phyloP scores from a whole-genome alignment of 78 protist genomes.

The Chrysochromulina tobinii region DNA sequence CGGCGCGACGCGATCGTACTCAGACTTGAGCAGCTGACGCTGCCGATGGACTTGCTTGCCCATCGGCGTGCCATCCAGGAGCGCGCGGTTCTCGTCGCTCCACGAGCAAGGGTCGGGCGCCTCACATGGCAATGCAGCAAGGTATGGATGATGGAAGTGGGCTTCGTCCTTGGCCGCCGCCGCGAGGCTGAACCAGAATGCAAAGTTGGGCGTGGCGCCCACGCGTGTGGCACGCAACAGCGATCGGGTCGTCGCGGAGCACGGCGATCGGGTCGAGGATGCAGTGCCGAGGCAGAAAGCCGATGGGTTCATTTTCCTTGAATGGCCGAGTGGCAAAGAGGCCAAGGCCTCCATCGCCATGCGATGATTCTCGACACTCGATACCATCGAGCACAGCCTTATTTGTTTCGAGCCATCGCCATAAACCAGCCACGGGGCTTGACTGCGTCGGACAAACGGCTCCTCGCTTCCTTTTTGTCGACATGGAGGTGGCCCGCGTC shows the following conservation, averaged over 20 bases:
- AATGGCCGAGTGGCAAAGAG: background rate
- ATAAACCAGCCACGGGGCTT: no score
- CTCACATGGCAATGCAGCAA: background rate
- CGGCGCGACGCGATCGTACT: background rate
- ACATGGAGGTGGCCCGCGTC: no score
- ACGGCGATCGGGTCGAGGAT: background rate
- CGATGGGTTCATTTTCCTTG: background rate
- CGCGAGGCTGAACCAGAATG: constrained; percentile 18
- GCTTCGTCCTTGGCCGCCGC: background rate
- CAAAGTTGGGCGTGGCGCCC: background rate
- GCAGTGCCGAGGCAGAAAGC: background rate
- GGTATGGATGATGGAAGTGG: background rate
- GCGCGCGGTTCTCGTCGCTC: background rate
- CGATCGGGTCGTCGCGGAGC: background rate
- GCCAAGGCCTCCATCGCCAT: background rate
- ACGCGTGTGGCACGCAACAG: background rate
- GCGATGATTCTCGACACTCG: no score
- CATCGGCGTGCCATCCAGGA: constrained; percentile 3
- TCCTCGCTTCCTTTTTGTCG: no score
- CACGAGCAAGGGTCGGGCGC: constrained; percentile 7
- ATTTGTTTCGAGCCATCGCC: no score
- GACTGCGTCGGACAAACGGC: no score
- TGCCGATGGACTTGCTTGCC: background rate
- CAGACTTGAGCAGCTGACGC: background rate
- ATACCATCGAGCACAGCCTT: no score